Base-by-base conservation (phyloP, 345 rosid species). In the Pelargonium nanum region DNA sequence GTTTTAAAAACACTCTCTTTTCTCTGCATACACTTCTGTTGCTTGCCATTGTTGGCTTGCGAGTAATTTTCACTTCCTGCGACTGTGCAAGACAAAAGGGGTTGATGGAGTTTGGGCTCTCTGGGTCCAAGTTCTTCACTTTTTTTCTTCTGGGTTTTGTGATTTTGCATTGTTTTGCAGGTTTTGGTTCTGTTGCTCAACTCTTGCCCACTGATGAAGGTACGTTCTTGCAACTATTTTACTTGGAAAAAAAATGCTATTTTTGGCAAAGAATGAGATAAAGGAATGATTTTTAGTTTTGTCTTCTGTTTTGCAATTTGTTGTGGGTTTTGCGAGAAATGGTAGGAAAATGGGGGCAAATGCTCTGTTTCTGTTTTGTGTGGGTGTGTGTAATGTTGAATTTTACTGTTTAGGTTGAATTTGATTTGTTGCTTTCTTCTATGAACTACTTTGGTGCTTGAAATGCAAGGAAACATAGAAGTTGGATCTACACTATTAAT, bases 171-270 rank as follows among this genome's bases (percentile, higher is more conserved):
- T 52, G 21, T 21, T 52, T 52, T 52, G 55, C n/a, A 21, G 55
- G 9, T 4, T 56, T 56, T 25, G 34, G 34, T 0, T 56, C 20
- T 24, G 34, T n/a, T 19, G 59, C 59, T 28, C 28, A 25, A 25
- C 34, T 17, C 10, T 56, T 56, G 40, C 59, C 59, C 32, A 25
- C 24, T 6, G 19, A 24, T 24, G 59, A 56, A 56, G 59, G 59
- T 56, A 56, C 28, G 1, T 15, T 25, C 25, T 17, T 15, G 24
- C 4, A 8, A 0, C 32, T 24, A 6, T 4, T 22, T 55, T 8
- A 22, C 5, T 55, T 8, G 16, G 1, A 2, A 19, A 5, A 12
- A 9, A 9, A 17, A 19, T 3, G 5, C 52, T 45, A 1, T 45
- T 45, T 45, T 45, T 13, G 17, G 52, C 2, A 45, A 17, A 32